Base-by-base conservation (phyloP, 139 green algal species). In the Coelastrella sp. region DNA sequence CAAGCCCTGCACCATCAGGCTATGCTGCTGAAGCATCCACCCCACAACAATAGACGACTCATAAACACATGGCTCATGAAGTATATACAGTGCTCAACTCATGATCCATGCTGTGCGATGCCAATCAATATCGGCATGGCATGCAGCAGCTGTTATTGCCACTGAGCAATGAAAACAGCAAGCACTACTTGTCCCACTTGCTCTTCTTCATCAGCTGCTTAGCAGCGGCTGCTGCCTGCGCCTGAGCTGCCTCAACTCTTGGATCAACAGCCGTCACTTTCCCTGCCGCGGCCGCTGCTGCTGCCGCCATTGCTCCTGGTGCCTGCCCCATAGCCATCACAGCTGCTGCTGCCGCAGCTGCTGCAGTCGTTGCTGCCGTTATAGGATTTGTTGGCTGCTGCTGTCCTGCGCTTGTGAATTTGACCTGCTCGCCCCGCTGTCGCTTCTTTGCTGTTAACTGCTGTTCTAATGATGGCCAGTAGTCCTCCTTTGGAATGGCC, bases 181-280 rank as follows among this genome's bases (percentile, higher is more conserved):
- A 57, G 15, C n/a, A 9, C 7, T 79, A 82, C 23, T 82, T 82
- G 75, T 82, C 75, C 75, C 75, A 82, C 21, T 82, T 82, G 9
- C 50, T 71, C 23, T 82, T 82, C 37, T 82, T 82, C 75, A 82
- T 2, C 37, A 82, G 34, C 51, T 41, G 32, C 6, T 71, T 82
- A 27, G 75, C 75, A 38, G 71, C 30, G 34, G 75, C 75, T 60
- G 66, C 50, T 53, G 73, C 73, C 50, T 81, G 73, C 21, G 73
- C 73, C 23, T 81, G 73, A 21, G 48, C 73, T 32, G 30, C 32
- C 19, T 67, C 50, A 17, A 79, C 25, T 8, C 71, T 25, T 7
- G 71, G 71, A 62, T 79, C 71, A 19, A 41, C 41, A 5, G 73
- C 48, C 50, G 67, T 17, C 73, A 81, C 48, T 41, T 81, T 81